Evolutionary conservation across 164 flowering plant genomes (phyloP), one percentile per base, ranked within the genome.

Genomic region (Magnolia sinica): DNA sequence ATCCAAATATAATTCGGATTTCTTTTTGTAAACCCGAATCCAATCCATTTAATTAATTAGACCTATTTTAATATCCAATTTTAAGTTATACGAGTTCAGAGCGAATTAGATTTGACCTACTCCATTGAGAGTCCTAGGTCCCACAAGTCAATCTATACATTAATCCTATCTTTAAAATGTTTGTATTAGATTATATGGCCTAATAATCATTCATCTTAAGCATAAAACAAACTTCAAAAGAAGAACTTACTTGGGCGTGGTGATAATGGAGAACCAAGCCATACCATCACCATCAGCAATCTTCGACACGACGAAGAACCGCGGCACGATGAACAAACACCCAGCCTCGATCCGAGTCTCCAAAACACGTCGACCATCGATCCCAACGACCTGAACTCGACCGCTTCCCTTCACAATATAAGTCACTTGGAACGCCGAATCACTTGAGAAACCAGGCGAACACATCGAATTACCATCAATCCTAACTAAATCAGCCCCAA

Each of bases 391-490:
- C 78, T 94, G 98, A 69, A 80, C 94, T 22, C 92, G 89, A 52
- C 96, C 98, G 45, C 94, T 88, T 4, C 98, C 98, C 74, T 89
- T 79, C 1, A 90, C 85, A 70, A 94, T 78, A 76, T 92, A 94
- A 16, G 98, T 94, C 69, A 91, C 98, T 82, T 92, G 98, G 71
- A 86, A 81, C 1, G 96, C 97, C 0, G 97, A 92, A 78, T 94
- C 97, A 82, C 94, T 89, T 1, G 98, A 94, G 74, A 94, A 94
- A 10, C 94, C 97, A 22, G 97, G 98, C 5, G 98, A 91, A 81
- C 96, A 94, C 96, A 94, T 94, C 1, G 98, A 88, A 29, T 78
- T 59, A 0, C 87, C 90, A 76, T 94, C 88, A 27, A 94, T 50
- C 86, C 87, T 89, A 1, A 94, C 98, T 72, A 94, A 94, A 80